Base-by-base conservation (phyloP, 2,329 filamentous ascomycete species). In the Plenodomus tracheiphilus region DNA sequence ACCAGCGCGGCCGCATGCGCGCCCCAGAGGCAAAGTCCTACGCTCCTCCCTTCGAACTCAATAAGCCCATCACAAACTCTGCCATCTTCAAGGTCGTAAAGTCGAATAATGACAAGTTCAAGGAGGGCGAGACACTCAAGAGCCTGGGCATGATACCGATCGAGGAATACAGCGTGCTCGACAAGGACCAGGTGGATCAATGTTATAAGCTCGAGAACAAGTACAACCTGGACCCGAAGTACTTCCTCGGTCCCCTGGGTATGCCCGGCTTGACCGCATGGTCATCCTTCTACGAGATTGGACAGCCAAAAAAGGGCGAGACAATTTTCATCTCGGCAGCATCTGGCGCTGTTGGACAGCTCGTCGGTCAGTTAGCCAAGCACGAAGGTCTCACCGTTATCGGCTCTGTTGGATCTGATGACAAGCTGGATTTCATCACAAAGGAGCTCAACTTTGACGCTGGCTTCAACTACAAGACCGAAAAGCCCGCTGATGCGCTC, bases 391-490 rank as follows among this genome's bases (percentile, higher is more conserved):
- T 94, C 48, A 85, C 74, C 38, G 90, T 95, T 35, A 86, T 95
- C 54, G 91, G 90, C 16, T 89, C 85, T 43, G 89, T 91, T 10
- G 90, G 91, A 2, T 84, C 84, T 16, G 87, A 92, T 64, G 85
- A 88, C 65, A 95, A 96, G 78, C 78, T 91, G 19, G 83, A 88
- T 17, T 94, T 85, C 70, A 87, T 91, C 69, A 77, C 71, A 47
- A 84, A 87, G 46, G 84, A 88, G 41, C 80, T 91, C 28, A 79
- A 79, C 20, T 91, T 91, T 66, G 86, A 91, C 64, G 81, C 72
- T 15, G 90, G 85, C 8, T 94, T 93, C 77, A 94, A 95, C 79
- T 95, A 95, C 80, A 93, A 94, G 81, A 91, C 83, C 59, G 89
- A 94, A 76, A 82, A 81, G 59, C 81, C 89, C 0, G 66, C 74